These are phyloP conservation scores for Pezicula neosporulosa DNA, from an alignment of 2,329 filamentous ascomycete species.

Conservation along the genomic window DNA sequence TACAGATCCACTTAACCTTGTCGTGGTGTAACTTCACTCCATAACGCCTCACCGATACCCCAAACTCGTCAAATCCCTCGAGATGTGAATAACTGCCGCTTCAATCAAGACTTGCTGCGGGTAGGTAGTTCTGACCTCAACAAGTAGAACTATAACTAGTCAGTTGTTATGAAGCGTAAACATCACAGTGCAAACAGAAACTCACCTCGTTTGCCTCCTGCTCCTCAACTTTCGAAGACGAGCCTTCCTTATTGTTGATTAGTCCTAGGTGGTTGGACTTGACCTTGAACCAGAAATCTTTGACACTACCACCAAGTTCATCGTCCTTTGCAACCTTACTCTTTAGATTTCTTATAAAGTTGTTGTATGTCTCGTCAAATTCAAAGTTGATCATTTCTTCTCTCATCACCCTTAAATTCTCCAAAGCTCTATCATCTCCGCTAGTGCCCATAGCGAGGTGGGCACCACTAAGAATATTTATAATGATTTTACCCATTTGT, in stretches of 20 bases:
- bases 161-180: background rate
- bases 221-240: slow-evolving; percentile 62
- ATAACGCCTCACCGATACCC: too few species aligned
- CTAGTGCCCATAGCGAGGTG: slow-evolving; percentile 55
- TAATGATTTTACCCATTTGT: slow-evolving; percentile 72
- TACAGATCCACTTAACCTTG: too few species aligned
- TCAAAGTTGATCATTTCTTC: slow-evolving; percentile 74
- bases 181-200: background rate
- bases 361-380: slow-evolving; percentile 73
- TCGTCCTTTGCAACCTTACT: slow-evolving; percentile 63
- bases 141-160: slow-evolving; percentile 7
- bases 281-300: slow-evolving; percentile 79
- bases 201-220: slow-evolving; percentile 61
- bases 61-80: too few species aligned
- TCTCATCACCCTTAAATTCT: slow-evolving; percentile 74
- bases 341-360: slow-evolving; percentile 70
- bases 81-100: background rate
- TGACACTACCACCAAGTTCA: slow-evolving; percentile 70
- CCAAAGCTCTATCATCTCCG: slow-evolving; percentile 70
- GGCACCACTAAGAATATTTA: slow-evolving; percentile 63
- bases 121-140: slow-evolving; percentile 6
- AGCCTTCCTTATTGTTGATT: slow-evolving; percentile 61
- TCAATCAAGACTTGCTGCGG: slow-evolving; percentile 1
- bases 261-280: slow-evolving; percentile 66
- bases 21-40: too few species aligned